phyloP scores from a whole-genome alignment of 208 protist species.

The Leishmania arabica region DNA sequence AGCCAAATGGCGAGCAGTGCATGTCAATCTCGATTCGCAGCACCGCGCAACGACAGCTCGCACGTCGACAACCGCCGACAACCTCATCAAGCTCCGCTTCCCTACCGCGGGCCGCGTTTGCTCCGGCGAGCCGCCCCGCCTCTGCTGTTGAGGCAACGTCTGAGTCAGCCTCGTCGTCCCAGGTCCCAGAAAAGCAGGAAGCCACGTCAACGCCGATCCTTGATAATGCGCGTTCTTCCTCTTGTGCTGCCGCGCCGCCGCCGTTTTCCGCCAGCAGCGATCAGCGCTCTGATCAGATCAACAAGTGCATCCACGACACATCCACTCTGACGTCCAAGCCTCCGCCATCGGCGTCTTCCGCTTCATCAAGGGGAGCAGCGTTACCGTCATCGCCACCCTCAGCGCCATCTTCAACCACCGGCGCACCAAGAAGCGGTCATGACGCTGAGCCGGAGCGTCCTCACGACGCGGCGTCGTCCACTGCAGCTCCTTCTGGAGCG shows the following conservation, averaged over 20 bases:
- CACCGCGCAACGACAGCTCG: constrained; percentile 23
- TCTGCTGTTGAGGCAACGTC: background rate
- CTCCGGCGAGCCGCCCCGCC: background rate
- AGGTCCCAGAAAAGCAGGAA: background rate
- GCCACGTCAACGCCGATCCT: background rate
- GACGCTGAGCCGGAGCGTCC: background rate
- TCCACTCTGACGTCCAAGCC: background rate
- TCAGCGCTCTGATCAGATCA: background rate
- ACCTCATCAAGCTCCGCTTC: background rate
- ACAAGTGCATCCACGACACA: background rate
- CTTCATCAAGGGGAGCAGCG: background rate
- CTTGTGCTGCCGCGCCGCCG: background rate
- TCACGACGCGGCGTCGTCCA: background rate
- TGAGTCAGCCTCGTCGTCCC: background rate
- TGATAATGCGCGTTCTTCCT: background rate
- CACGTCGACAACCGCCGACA: constrained; percentile 8
- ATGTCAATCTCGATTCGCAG: constrained; percentile 83
- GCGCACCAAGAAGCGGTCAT: too few relatives aligned
- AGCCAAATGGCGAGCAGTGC: constrained; percentile 28
- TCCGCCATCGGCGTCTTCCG: background rate
- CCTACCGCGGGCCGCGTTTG: background rate
- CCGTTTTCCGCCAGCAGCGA: background rate
- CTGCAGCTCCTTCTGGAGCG: background rate
- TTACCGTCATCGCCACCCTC: background rate
- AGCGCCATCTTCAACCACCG: background rate